A percentile compares a stretch with the other conserved stretches of the same genome.
These are phyloP conservation scores for Debaryomycetaceae sp. DNA, from an alignment of 1,139 yeast species.

Conservation along the genomic window DNA sequence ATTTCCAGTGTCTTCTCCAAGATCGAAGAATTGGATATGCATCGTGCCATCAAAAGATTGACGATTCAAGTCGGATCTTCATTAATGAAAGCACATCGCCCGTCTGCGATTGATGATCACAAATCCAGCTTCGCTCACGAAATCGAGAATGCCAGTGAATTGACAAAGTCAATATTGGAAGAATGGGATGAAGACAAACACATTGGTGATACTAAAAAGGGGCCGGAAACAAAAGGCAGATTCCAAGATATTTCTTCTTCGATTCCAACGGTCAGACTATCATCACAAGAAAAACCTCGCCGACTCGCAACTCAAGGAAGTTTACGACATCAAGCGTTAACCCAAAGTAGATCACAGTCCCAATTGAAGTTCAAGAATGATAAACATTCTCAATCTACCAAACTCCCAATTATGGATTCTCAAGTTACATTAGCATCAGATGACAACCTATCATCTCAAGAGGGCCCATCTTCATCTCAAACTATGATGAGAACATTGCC, in stretches of 20 bases:
- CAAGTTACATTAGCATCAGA: slow-evolving; percentile 2
- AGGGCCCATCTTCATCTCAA: slow-evolving; percentile 4
- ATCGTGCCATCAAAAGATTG: neutral
- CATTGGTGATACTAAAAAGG: slow-evolving; percentile 3
- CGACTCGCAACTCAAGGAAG: slow-evolving; percentile 5
- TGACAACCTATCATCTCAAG: slow-evolving; percentile 4
- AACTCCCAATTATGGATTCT: neutral
- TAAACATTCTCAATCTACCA: slow-evolving; percentile 2
- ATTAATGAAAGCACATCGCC: slow-evolving; percentile 20
- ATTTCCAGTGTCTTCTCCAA: neutral
- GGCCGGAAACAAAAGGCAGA: slow-evolving; percentile 6
- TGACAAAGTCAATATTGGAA: slow-evolving; percentile 19
- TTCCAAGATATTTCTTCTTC: slow-evolving; percentile 9
- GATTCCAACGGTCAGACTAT: slow-evolving; percentile 21
- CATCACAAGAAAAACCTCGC: slow-evolving; percentile 16
- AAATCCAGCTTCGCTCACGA: slow-evolving; percentile 9
- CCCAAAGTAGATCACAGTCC: slow-evolving; percentile 3
- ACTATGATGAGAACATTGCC: neutral
- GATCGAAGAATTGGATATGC: neutral
- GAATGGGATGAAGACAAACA: slow-evolving; percentile 23
- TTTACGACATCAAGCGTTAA: slow-evolving; percentile 1
- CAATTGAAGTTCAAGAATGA: slow-evolving; percentile 3
- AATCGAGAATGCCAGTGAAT: slow-evolving; percentile 12
- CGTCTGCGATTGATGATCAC: slow-evolving; percentile 8
- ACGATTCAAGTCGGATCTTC: slow-evolving; percentile 22